These are phyloP conservation scores for Phaeophleospora eucalypticola DNA, from an alignment of 2,329 filamentous ascomycete genomes.

Conservation along the genomic window DNA sequence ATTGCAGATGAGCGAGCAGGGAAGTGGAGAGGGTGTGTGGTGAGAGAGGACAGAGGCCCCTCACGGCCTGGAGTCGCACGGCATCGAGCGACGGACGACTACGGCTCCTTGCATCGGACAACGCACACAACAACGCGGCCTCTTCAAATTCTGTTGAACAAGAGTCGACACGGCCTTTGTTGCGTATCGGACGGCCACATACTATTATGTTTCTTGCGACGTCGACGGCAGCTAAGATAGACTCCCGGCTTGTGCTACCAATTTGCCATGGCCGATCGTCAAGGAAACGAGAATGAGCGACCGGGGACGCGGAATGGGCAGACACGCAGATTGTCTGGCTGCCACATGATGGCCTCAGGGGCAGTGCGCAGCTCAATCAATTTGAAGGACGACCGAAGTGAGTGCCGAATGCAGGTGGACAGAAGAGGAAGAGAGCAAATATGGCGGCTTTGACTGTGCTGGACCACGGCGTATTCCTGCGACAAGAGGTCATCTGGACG, in stretches of 20 bases:
- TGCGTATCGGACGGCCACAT: too few relatives aligned
- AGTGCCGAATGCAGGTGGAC: slow-evolving; percentile 6
- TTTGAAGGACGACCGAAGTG: slow-evolving; percentile 4
- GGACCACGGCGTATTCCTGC: neutral
- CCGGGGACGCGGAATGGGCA: slow-evolving; percentile 9
- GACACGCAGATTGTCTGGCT: slow-evolving; percentile 8
- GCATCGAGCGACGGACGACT: slow-evolving; percentile 12
- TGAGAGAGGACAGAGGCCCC: slow-evolving; percentile 3
- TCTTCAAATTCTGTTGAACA: slow-evolving; percentile 20
- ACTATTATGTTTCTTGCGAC: too few relatives aligned
- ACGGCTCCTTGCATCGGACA: slow-evolving; percentile 25
- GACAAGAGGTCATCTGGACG: too few relatives aligned
- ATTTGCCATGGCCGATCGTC: neutral
- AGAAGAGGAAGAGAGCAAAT: slow-evolving; percentile 3
- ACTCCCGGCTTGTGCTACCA: slow-evolving; percentile 16
- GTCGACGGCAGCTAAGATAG: too few relatives aligned
- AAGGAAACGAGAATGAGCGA: neutral
- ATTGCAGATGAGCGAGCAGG: slow-evolving; percentile 14
- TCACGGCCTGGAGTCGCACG: slow-evolving; percentile 19
- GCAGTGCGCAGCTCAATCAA: slow-evolving; percentile 8
- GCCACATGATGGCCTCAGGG: slow-evolving; percentile 5
- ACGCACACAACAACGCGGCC: slow-evolving; percentile 17
- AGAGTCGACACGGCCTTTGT: neutral
- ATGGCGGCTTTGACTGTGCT: neutral
- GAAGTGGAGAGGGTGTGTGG: slow-evolving; percentile 5